Evolutionary conservation across 2,329 filamentous ascomycete genomes (phyloP), one percentile per base, ranked within the genome.

Genomic region (Diaporthe humulicola): DNA sequence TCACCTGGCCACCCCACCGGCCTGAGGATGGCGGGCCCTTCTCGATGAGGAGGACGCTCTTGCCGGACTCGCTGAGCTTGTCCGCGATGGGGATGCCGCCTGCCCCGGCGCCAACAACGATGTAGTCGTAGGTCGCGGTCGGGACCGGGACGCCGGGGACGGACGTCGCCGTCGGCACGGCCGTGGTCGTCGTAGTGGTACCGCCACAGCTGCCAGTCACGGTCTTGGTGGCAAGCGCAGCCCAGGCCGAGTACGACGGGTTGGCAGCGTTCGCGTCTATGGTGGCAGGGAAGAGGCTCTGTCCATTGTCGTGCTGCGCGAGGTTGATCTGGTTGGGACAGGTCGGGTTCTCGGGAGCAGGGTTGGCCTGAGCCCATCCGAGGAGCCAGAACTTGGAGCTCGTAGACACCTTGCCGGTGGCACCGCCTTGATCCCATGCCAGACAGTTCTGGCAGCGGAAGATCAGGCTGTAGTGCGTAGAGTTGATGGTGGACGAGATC

Each of bases 1-100:
- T 87, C 81, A 91, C 86, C 38, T 83, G 88, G 4, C 91, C 91
- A 54, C 90, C 89, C 84, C 90, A 92, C 78, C 89, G 86, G 38
- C 88, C 91, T 17, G 91, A 89, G 25, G 90, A 92, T 73, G 87
- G 84, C 14, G 87, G 86, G 4, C 87, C 87, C 79, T 88, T 88
- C 79, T 89, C 88, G 71, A 89, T 85, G 38, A 93, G 86, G 19
- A 92, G 82, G 2, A 92, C 90, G 48, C 86, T 90, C 77, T 91
- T 88, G 76, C 91, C 91, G 71, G 87, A 84, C 78, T 90, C 89
- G 52, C 89, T 90, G 38, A 93, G 86, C 80, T 87, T 88, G 79
- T 91, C 90, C 9, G 90, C 90, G 72, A 92, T 87, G 71, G 84
- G 83, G 66, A 92, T 89, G 64, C 90, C 91, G 64, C 88, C 90